Evolutionary conservation across 2,329 filamentous ascomycete species (phyloP), one percentile per base, ranked within the genome.

Genomic region (Claviceps citrina): DNA sequence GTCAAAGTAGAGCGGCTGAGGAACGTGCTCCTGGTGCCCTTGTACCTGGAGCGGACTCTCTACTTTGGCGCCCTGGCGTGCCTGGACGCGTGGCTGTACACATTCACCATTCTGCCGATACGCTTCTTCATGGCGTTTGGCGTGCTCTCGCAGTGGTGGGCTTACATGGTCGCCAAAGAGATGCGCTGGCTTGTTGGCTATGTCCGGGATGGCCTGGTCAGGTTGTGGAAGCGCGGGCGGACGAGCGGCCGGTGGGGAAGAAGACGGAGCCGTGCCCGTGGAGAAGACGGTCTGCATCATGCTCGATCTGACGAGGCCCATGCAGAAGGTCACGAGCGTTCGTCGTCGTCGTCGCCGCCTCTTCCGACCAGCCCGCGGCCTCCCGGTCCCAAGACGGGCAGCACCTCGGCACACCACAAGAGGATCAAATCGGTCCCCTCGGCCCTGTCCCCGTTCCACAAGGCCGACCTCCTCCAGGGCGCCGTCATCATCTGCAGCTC

Each of bases 81-180:
- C 60, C 67, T 98, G 5, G 91, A 98, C 57, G 83, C 89, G 1
- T 98, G 89, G 86, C 72, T 98, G 1, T 91, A 95, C 61, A 93
- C 85, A 1, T 93, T 98, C 51, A 98, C 91, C 0, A 94, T 98
- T 33, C 66, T 98, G 0, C 91, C 91, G 0, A 70, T 98, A 43
- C 75, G 91, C 2, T 96, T 98, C 51, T 58, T 82, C 40, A 81
- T 87, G 43, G 89, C 91, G 1, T 52, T 89, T 0, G 76, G 75
- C 16, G 77, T 96, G 2, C 63, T 98, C 20, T 58, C 76, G 8
- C 71, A 74, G 44, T 96, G 87, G 71, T 93, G 84, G 84, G 68
- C 60, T 2, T 74, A 81, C 26, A 73, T 86, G 18, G 49, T 89
- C 2, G 67, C 68, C 4, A 81, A 79, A 46, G 89, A 96, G 57